Conservation (phyloP, 345 rosid genomes). For the Melastoma malabathricum region DNA sequence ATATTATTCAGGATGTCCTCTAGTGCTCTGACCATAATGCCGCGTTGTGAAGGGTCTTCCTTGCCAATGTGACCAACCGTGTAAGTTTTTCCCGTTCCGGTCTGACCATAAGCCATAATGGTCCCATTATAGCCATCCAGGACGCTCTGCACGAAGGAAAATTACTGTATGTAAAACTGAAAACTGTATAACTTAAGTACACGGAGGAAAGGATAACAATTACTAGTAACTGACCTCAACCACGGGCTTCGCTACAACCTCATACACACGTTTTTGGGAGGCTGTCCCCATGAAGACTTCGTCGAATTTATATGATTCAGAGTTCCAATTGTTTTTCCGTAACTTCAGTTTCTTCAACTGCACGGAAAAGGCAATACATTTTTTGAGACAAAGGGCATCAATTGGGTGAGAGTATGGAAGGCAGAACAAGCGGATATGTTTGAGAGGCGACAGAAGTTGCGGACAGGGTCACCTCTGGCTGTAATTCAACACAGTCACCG, state of each 20-base stretch:
- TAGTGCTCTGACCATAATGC: slow-evolving; percentile 81
- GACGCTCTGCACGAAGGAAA: slow-evolving; percentile 54
- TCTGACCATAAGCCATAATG: slow-evolving; percentile 96
- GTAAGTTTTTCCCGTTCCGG: slow-evolving; percentile 88
- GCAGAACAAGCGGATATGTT: not conserved
- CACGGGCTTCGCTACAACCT: slow-evolving; percentile 83
- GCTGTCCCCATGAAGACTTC: slow-evolving; percentile 69
- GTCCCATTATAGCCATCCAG: slow-evolving; percentile 91
- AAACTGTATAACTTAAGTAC: no score
- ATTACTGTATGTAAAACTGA: slow-evolving; percentile 4
- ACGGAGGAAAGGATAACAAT: no score
- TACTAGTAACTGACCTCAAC: slow-evolving; percentile 49
- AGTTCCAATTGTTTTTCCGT: slow-evolving; percentile 80
- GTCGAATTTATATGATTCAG: slow-evolving; percentile 77
- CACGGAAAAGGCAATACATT: slow-evolving; percentile 6
- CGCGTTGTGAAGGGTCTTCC: slow-evolving; percentile 80
- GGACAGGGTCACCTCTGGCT: slow-evolving; percentile 71
- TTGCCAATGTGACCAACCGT: slow-evolving; percentile 77
- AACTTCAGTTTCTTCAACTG: slow-evolving; percentile 75
- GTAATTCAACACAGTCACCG: slow-evolving; percentile 73
- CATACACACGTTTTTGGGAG: slow-evolving; percentile 87
- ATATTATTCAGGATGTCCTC: slow-evolving; percentile 56
- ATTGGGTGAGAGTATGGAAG: not conserved
- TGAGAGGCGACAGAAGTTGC: not conserved
- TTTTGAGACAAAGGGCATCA: no score